Conservation (phyloP, 257 asterid genomes). For the Rauvolfia tetraphylla region DNA sequence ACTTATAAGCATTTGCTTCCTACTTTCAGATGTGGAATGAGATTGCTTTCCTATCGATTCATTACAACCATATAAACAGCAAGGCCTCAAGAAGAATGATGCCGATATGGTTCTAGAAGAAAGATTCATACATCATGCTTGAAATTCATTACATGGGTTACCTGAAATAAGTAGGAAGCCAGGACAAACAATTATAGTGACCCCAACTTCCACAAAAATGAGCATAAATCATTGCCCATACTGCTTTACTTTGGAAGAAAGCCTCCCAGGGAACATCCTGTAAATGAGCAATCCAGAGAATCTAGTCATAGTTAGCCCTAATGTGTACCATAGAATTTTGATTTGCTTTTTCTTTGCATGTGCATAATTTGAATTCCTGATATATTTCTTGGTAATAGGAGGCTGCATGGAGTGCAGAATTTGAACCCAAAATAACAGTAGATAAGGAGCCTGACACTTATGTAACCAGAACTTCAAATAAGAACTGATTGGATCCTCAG, state of each 20-base stretch:
- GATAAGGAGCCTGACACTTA: background rate
- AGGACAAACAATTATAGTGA: slow-evolving; percentile 84
- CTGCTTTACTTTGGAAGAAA: slow-evolving; percentile 80
- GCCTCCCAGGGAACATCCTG: slow-evolving; percentile 97
- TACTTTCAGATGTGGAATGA: background rate
- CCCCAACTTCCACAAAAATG: slow-evolving; percentile 99
- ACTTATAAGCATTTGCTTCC: background rate
- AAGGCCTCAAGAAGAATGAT: background rate
- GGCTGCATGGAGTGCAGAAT: background rate
- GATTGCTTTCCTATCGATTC: background rate
- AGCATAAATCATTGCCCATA: slow-evolving; percentile 99
- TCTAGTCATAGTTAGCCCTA: background rate
- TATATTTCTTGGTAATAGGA: background rate
- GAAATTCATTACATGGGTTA: slow-evolving; percentile 22
- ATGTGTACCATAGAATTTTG: background rate
- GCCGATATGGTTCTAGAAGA: background rate
- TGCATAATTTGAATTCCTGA: background rate
- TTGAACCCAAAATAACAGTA: background rate
- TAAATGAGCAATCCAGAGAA: background rate
- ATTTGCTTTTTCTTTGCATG: background rate
- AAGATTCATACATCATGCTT: background rate
- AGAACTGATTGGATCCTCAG: background rate
- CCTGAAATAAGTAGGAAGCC: slow-evolving; percentile 99
- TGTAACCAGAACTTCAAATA: background rate
- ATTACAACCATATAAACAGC: background rate